phyloP scores from a whole-genome alignment of 139 green algal genomes.

The Pseudopediastrum boryanum region DNA sequence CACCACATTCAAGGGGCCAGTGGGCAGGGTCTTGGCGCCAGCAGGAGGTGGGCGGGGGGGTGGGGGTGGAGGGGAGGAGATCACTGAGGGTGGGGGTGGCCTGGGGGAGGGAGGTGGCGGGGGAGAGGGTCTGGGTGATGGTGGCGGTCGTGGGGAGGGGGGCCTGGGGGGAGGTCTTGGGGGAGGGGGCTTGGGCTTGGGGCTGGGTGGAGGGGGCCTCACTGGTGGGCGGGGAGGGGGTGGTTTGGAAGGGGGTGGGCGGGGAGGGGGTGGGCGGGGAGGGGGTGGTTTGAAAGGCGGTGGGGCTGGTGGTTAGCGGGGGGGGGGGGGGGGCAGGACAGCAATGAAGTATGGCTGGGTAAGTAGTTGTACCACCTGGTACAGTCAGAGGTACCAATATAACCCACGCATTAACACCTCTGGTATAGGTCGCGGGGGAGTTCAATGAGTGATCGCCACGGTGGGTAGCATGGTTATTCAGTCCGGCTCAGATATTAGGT shows the following conservation, averaged over 20 bases:
- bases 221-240: not conserved
- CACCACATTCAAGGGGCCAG: not conserved
- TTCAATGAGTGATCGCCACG: no score
- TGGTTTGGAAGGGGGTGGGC: not conserved
- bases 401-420: no score
- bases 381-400: no score
- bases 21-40: not conserved
- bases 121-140: not conserved
- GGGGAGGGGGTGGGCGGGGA: not conserved
- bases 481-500: no score
- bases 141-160: not conserved
- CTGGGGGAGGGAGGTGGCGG: not conserved
- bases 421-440: no score
- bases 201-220: not conserved
- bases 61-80: not conserved
- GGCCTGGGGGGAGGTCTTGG: not conserved
- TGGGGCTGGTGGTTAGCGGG: no score
- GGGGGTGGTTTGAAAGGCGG: no score
- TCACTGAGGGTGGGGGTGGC: not conserved
- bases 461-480: no score
- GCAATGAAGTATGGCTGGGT: no score
- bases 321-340: no score
- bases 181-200: not conserved
- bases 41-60: not conserved
- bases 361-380: no score